These are phyloP conservation scores for Tulasnella sp. DNA, from an alignment of 768 basidiomycete genomes.

Conservation along the genomic window DNA sequence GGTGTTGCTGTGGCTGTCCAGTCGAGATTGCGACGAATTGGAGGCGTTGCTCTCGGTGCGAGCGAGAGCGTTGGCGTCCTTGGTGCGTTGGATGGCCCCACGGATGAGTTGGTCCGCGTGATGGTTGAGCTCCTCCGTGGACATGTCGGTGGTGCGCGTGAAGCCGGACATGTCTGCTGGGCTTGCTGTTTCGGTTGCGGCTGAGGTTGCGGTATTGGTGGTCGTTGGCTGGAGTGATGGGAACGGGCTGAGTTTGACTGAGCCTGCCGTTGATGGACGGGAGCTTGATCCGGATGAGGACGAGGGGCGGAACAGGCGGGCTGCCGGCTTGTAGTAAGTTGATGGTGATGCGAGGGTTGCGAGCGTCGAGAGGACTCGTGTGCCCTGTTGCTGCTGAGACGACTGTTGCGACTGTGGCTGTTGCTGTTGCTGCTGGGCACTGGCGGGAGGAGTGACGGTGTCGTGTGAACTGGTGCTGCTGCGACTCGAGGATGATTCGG, in stretches of 20 bases:
- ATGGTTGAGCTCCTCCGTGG: slow-evolving; percentile 46
- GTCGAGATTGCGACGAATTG: slow-evolving; percentile 39
- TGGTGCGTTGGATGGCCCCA: slow-evolving; percentile 57
- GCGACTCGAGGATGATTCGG: slow-evolving; percentile 12
- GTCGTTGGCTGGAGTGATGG: background rate
- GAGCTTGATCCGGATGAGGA: slow-evolving; percentile 14
- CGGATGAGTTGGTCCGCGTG: slow-evolving; percentile 53
- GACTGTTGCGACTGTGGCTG: background rate
- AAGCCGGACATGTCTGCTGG: background rate
- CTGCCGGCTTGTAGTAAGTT: slow-evolving; percentile 23
- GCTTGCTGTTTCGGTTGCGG: background rate
- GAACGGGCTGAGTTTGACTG: slow-evolving; percentile 28
- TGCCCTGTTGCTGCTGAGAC: background rate
- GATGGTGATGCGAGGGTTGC: slow-evolving; percentile 28
- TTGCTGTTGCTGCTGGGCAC: background rate
- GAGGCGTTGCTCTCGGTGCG: slow-evolving; percentile 30
- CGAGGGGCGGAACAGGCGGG: slow-evolving; percentile 14
- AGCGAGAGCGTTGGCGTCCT: slow-evolving; percentile 40
- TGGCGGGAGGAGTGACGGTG: slow-evolving; percentile 24
- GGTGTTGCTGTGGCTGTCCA: slow-evolving; percentile 51
- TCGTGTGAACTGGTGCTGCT: slow-evolving; percentile 15
- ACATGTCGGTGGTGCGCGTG: background rate
- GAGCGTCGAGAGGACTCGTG: slow-evolving; percentile 29
- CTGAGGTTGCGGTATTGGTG: background rate
- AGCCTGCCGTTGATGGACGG: background rate